Base-by-base conservation (phyloP, 805 yeast species). In the Starmerella tilneyi region DNA sequence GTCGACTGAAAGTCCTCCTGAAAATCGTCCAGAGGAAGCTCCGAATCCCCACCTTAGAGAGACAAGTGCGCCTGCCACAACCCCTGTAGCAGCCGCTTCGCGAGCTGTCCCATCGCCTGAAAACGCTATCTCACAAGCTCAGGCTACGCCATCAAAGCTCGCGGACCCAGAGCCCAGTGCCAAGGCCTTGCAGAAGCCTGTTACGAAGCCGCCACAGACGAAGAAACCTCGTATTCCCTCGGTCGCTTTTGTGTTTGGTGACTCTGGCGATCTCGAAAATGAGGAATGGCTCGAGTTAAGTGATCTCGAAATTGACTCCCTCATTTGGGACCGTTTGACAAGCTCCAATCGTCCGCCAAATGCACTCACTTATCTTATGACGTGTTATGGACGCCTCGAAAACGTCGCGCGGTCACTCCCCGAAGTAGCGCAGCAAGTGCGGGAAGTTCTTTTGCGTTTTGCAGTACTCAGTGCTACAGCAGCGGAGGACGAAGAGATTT, bases 391-490 rank as follows among this genome's bases (percentile, higher is more conserved):
- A 35, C 50, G 55, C 32, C 15, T 43, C 30, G 36, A 38, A 26
- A 27, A 28, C 30, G 21, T 46, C 21, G 44, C 22, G 32, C 38
- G 39, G 20, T 27, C 12, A 5, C 13, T 15, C 15, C 43, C 37
- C 11, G 45, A 34, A 11, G 26, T 50, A 9, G 51, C 37, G 9
- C 15, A n/a, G 13, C 26, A 22, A 7, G 23, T 52, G 4, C 49
- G 44, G 41, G 31, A 34, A 13, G 11, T 32, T 16, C 26, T 54
- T 5, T 46, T 38, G n/a, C 35, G 46, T 15, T 40, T 48, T 39
- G 56, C 50, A 9, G 48, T 47, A 24, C 22, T 54, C 3, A 41
- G 50, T 22, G 56, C 52, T n/a, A 46, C 57, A 3, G 49, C 55
- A 8, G 53, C 46, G 43, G 42, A 38, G 13, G 43, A 46, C 13